These are phyloP conservation scores for Nidula niveotomentosa DNA, from an alignment of 1,284 basidiomycete species.

Conservation along the genomic window DNA sequence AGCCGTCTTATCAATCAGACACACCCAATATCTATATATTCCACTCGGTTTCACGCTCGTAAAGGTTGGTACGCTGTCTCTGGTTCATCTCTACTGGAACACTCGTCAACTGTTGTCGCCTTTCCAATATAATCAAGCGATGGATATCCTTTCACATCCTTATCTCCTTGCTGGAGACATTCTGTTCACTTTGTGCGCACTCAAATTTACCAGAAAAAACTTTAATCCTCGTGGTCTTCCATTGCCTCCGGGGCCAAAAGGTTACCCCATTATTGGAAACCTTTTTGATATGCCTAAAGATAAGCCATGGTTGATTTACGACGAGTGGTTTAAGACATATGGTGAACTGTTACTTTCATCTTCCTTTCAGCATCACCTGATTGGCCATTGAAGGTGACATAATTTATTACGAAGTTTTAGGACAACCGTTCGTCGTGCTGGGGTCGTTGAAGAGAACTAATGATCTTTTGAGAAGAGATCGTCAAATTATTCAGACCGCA, in stretches of 20 bases:
- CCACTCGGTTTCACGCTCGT: too few relatives aligned
- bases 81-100: too few relatives aligned
- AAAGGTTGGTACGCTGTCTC: too few relatives aligned
- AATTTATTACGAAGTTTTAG: constrained; percentile 11
- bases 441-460: constrained; percentile 6
- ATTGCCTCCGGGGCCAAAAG: constrained; percentile 17
- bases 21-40: too few relatives aligned
- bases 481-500: constrained; percentile 16
- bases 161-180: not conserved
- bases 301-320: constrained; percentile 12
- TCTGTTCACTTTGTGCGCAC: not conserved
- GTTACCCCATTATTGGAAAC: constrained; percentile 18
- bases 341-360: constrained; percentile 8
- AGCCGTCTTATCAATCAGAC: too few relatives aligned
- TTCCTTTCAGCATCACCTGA: too few relatives aligned
- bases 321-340: constrained; percentile 14
- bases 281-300: constrained; percentile 14
- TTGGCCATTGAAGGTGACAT: constrained; percentile 7
- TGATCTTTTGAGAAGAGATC: constrained; percentile 15
- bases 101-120: too few relatives aligned
- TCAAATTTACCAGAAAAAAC: not conserved
- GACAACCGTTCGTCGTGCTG: constrained; percentile 10
- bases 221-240: constrained; percentile 7
- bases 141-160: not conserved
- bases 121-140: too few relatives aligned